Evolutionary conservation across 2,329 filamentous ascomycete genomes (phyloP).

Genomic region (Graphiopsis chlorocephala): DNA sequence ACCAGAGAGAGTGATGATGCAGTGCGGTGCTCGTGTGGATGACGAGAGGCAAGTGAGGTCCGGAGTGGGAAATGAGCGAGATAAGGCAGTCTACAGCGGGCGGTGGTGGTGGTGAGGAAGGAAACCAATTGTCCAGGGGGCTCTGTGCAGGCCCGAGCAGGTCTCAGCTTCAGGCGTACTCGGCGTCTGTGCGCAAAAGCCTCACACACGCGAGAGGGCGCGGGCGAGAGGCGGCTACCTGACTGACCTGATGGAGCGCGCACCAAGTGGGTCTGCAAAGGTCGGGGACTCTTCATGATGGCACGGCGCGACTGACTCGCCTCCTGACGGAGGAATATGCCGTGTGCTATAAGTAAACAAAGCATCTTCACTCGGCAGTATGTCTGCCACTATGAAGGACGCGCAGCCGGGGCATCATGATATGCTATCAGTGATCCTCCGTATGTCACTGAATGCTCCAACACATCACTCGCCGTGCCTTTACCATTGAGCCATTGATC

Average conservation of each 20-base stretch:
- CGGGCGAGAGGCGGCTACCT: background rate
- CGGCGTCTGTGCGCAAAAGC: background rate
- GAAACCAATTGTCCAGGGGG: constrained; percentile 5
- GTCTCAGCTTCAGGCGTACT: constrained; percentile 5
- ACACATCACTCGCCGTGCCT: background rate
- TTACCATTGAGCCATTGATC: background rate
- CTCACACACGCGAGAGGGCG: background rate
- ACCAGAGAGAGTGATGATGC: constrained; percentile 35
- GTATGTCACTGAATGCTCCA: background rate
- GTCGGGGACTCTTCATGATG: constrained; percentile 4
- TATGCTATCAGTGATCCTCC: no score
- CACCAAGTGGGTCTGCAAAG: background rate
- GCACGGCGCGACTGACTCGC: constrained; percentile 1
- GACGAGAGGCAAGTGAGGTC: constrained; percentile 14
- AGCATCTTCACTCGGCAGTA: constrained; percentile 1
- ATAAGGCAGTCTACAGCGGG: constrained; percentile 8
- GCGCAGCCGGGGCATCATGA: background rate
- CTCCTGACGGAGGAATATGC: constrained; percentile 8
- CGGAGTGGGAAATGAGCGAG: constrained; percentile 11
- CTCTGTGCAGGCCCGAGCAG: constrained; percentile 1
- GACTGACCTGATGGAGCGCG: background rate
- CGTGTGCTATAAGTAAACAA: constrained; percentile 6
- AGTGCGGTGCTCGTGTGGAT: constrained; percentile 15
- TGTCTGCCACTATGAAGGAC: background rate
- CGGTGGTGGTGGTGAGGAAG: constrained; percentile 7